phyloP scores from a whole-genome alignment of 805 yeast species.

The Wickerhamomyces kurtzmanii region DNA sequence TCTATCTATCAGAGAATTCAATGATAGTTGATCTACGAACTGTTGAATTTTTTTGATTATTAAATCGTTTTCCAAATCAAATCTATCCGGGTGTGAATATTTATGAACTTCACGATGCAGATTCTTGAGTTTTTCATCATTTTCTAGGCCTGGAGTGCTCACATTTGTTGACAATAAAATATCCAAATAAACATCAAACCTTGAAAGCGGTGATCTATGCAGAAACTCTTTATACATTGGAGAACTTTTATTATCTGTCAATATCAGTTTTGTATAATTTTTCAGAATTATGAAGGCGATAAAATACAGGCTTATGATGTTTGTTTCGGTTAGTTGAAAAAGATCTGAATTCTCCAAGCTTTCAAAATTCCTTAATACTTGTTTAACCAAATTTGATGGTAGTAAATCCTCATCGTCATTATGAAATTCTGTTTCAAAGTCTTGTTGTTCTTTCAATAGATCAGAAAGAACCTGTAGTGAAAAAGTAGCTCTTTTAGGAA shows the following conservation, averaged over 20 bases:
- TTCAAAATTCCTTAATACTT: slow-evolving; percentile 12
- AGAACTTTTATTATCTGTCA: slow-evolving; percentile 1
- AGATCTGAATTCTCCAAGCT: slow-evolving; percentile 12
- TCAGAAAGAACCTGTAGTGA: slow-evolving; percentile 21
- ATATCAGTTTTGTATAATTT: slow-evolving; percentile 5
- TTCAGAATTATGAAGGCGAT: too few relatives aligned
- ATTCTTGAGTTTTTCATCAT: too few relatives aligned
- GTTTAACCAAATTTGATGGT: slow-evolving; percentile 9
- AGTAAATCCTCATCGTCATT: slow-evolving; percentile 4
- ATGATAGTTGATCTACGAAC: too few relatives aligned
- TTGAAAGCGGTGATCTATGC: slow-evolving; percentile 13
- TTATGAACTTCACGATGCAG: too few relatives aligned
- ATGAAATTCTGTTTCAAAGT: slow-evolving; percentile 6
- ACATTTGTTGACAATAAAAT: slow-evolving; percentile 24
- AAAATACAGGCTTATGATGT: slow-evolving; percentile 12
- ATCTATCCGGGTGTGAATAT: too few relatives aligned
- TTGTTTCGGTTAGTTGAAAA: slow-evolving; percentile 15
- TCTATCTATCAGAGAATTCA: too few relatives aligned
- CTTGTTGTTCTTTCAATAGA: slow-evolving; percentile 8
- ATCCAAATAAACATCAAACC: slow-evolving; percentile 20
- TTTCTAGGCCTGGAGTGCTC: slow-evolving; percentile 12
- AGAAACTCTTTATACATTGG: slow-evolving; percentile 5
- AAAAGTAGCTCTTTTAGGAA: slow-evolving; percentile 22
- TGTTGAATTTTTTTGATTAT: too few relatives aligned
- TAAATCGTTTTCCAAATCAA: too few relatives aligned